These are phyloP conservation scores for Xylaria sp. DNA, from an alignment of 2,329 filamentous ascomycete genomes.

Conservation along the genomic window DNA sequence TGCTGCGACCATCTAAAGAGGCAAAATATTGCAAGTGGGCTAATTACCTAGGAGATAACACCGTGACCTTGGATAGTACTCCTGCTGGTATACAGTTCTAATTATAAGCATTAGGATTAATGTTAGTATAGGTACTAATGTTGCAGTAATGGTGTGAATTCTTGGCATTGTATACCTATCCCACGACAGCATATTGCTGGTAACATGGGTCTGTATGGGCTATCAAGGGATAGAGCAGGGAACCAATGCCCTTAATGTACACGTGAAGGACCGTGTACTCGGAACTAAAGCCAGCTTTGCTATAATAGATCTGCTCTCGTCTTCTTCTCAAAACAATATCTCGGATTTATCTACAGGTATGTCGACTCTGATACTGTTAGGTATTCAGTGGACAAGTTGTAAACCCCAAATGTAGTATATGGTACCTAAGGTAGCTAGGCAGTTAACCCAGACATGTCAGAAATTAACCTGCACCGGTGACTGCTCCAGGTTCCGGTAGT, in stretches of 20 bases:
- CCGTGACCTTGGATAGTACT: background rate
- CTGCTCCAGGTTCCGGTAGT: background rate
- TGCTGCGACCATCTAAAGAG: background rate
- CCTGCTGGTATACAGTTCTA: background rate
- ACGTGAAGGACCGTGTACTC: slow-evolving; percentile 2
- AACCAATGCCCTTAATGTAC: background rate
- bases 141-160: background rate
- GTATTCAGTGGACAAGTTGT: background rate
- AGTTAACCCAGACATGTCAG: background rate
- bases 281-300: background rate
- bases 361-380: too few species aligned
- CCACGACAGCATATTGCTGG: background rate
- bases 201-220: background rate
- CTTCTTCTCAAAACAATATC: too few species aligned
- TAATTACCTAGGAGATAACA: background rate
- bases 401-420: background rate
- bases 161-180: background rate
- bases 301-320: background rate
- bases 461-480: slow-evolving; percentile 1
- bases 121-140: background rate
- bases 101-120: background rate
- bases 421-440: too few species aligned
- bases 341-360: too few species aligned
- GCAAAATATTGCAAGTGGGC: background rate
- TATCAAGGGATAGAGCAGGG: background rate